Conservation (phyloP, 2,329 filamentous ascomycete species). For the Helminthosporium solani region DNA sequence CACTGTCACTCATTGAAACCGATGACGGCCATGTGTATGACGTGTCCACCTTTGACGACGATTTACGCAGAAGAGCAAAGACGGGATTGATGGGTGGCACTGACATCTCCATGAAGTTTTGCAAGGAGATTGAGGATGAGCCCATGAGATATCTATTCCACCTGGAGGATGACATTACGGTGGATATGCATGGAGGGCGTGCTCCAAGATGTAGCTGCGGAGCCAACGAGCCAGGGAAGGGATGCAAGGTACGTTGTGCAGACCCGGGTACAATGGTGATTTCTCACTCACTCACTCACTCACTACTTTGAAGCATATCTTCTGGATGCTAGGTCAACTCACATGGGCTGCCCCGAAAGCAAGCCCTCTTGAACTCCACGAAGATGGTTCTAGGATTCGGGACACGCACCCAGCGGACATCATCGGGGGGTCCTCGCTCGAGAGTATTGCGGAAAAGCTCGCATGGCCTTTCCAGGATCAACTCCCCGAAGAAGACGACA, state of each 20-base stretch:
- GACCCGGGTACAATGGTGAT: too few relatives aligned
- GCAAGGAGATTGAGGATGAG: conserved; percentile 27
- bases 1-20: conserved; percentile 36
- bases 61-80: conserved; percentile 33
- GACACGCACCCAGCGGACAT: conserved; percentile 32
- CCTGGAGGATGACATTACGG: conserved; percentile 38
- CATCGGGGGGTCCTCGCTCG: conserved; percentile 27
- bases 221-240: conserved; percentile 32
- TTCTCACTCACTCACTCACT: neutral
- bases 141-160: conserved; percentile 34
- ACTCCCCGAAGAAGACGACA: conserved; percentile 30
- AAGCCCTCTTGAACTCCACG: conserved; percentile 29
- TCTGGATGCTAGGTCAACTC: conserved; percentile 41
- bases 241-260: conserved; percentile 36
- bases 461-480: conserved; percentile 34
- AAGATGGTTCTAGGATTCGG: conserved; percentile 37
- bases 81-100: conserved; percentile 34
- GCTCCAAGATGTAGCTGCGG: conserved; percentile 39
- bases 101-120: conserved; percentile 40
- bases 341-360: conserved; percentile 26
- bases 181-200: conserved; percentile 30
- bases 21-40: conserved; percentile 38
- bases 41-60: conserved; percentile 32
- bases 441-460: conserved; percentile 27
- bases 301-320: conserved; percentile 35